Base-by-base conservation (phyloP, 495 filamentous ascomycete genomes). In the Bryoglossum gracile region DNA sequence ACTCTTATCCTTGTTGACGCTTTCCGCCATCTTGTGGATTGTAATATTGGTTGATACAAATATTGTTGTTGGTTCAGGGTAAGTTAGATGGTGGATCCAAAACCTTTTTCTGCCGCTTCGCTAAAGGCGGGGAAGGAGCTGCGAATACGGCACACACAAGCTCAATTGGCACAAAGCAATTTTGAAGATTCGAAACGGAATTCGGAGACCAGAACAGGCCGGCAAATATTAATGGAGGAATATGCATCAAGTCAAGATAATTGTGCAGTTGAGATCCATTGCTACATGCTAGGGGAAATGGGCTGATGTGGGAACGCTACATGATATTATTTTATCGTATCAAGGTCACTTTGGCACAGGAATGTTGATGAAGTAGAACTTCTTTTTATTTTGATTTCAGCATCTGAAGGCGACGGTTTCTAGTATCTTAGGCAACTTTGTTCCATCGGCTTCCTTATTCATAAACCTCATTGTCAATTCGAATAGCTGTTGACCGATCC, bases 1-100 rank as follows among this genome's bases (percentile, higher is more conserved):
- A 13, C 26, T 13, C 6, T 30, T 13, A 36, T 79, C 75, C 24
- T 74, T 68, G 26, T 74, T 72, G 6, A 72, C 62, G 77, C 81
- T 83, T 44, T 49, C 51, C 2, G 51, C 35, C 46, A 57, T 50
- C 18, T 54, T 48, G 30, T 24, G 13, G 14, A 25, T n/a, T 32
- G 6, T 32, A 5, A 8, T 42, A n/a, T 16, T 11, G 14, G 8
- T 5, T 43, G 13, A 16, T 30, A 6, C 13, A 30, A 13, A 30
- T 6, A 30, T 5, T 6, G 26, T 13, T 30, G 6, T 30, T 30
- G n/a, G n/a, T n/a, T n/a, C n/a, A n/a, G n/a, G n/a, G n/a, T n/a
- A n/a, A n/a, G n/a, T n/a, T n/a, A n/a, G n/a, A n/a, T n/a, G n/a
- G n/a, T n/a, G n/a, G n/a, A n/a, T n/a, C n/a, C n/a, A n/a, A n/a